phyloP scores from a whole-genome alignment of 164 flowering plant genomes.

The Magnolia officinalis region DNA sequence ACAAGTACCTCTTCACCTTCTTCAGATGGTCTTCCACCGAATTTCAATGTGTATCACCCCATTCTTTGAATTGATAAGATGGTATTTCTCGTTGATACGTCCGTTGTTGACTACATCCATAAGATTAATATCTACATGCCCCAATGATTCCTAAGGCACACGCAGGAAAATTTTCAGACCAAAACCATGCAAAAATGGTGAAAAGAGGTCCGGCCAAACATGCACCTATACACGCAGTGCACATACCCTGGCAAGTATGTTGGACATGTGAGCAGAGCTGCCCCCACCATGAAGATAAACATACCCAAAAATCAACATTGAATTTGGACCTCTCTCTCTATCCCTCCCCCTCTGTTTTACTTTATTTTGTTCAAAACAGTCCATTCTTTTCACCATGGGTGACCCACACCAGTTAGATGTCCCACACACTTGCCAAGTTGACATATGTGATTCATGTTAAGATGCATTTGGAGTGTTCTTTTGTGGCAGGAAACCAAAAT shows the following conservation, averaged over 20 bases:
- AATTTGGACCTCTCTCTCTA: too few relatives aligned
- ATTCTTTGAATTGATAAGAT: slow-evolving; percentile 75
- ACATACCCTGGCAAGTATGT: too few relatives aligned
- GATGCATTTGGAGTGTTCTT: background rate
- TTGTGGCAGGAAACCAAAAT: background rate
- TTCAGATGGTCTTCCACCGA: slow-evolving; percentile 49
- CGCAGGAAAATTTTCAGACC: background rate
- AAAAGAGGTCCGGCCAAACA: background rate
- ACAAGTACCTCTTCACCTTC: background rate
- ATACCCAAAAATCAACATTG: too few relatives aligned
- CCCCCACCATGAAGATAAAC: too few relatives aligned
- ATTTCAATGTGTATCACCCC: slow-evolving; percentile 71
- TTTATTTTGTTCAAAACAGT: too few relatives aligned
- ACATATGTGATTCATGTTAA: too few relatives aligned
- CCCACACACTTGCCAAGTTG: too few relatives aligned
- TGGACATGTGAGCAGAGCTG: too few relatives aligned
- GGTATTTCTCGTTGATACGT: slow-evolving; percentile 73
- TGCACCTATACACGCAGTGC: too few relatives aligned
- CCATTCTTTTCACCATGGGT: too few relatives aligned
- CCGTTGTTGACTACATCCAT: slow-evolving; percentile 79
- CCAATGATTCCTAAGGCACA: slow-evolving; percentile 60
- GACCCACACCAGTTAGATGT: too few relatives aligned
- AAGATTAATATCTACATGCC: slow-evolving; percentile 72
- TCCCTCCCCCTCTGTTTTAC: too few relatives aligned
- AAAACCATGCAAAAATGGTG: background rate